These are phyloP conservation scores for Aegilops tauschii DNA, from an alignment of 176 grass and related monocot genomes.

Conservation along the genomic window DNA sequence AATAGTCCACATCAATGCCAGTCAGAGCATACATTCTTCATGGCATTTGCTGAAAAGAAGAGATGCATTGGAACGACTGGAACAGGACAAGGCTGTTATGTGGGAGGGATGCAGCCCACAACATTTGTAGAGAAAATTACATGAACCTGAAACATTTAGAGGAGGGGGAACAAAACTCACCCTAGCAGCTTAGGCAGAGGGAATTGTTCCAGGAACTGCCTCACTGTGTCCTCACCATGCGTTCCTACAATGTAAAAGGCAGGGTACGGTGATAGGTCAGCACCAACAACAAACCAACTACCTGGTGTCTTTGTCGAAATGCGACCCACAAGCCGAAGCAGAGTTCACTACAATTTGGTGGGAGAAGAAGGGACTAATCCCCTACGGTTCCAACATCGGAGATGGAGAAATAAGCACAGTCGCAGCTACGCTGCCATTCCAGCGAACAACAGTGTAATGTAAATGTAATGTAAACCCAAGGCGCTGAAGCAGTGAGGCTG, in stretches of 20 bases:
- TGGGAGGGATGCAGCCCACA: neutral
- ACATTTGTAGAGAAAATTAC: neutral
- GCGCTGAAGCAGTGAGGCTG: neutral
- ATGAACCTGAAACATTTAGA: neutral
- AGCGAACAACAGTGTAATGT: neutral
- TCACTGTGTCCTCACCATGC: constrained; percentile 64
- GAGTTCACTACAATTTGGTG: neutral
- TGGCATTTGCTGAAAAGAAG: neutral
- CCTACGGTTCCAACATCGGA: neutral
- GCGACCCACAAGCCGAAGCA: neutral
- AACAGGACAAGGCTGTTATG: neutral
- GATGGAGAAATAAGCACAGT: neutral
- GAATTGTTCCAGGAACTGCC: constrained; percentile 72
- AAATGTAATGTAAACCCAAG: neutral
- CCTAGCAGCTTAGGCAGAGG: constrained; percentile 64
- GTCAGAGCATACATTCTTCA: neutral
- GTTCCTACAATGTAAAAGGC: constrained; percentile 37
- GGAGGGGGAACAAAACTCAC: constrained; percentile 25
- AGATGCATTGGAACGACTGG: neutral
- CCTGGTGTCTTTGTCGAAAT: neutral
- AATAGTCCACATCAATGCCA: neutral
- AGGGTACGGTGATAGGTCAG: neutral
- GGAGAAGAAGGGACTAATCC: neutral
- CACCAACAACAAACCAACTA: neutral
- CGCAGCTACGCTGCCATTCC: neutral